phyloP scores from a whole-genome alignment of 331 rosid genomes.

The Telfairia occidentalis region DNA sequence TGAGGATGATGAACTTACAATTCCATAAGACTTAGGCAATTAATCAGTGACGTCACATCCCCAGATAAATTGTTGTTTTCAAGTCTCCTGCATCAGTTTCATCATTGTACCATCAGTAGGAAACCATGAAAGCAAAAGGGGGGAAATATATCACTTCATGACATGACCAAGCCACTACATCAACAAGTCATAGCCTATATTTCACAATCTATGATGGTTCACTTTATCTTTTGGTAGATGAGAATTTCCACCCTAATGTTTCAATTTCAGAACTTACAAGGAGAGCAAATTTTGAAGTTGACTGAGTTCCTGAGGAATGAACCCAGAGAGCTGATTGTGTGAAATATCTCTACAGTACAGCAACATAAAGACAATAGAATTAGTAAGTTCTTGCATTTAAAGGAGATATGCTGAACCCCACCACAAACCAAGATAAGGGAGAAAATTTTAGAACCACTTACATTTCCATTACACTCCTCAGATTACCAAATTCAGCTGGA shows the following conservation, averaged over 20 bases:
- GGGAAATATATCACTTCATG: background rate
- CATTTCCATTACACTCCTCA: conserved; percentile 95
- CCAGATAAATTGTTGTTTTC: conserved; percentile 78
- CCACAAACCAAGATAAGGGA: background rate
- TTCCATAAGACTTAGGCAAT: conserved; percentile 62
- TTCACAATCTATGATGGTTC: background rate
- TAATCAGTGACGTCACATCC: conserved; percentile 51
- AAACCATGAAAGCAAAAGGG: background rate
- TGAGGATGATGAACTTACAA: conserved; percentile 39
- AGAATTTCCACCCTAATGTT: background rate
- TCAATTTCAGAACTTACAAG: conserved; percentile 39
- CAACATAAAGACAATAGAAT: background rate
- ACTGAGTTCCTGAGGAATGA: conserved; percentile 77
- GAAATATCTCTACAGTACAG: conserved; percentile 65
- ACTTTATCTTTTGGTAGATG: background rate
- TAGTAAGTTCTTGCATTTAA: background rate
- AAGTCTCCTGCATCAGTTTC: conserved; percentile 48
- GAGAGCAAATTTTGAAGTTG: conserved; percentile 80
- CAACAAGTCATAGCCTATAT: too few relatives aligned
- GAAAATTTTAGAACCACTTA: conserved; percentile 19
- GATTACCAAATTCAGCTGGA: conserved; percentile 94
- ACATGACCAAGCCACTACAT: background rate
- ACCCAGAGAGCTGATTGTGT: conserved; percentile 56
- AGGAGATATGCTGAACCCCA: background rate
- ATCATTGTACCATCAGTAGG: background rate